Evolutionary conservation across 352 stramenopile genomes (phyloP).

Genomic region (Aphanomyces stellatus): DNA sequence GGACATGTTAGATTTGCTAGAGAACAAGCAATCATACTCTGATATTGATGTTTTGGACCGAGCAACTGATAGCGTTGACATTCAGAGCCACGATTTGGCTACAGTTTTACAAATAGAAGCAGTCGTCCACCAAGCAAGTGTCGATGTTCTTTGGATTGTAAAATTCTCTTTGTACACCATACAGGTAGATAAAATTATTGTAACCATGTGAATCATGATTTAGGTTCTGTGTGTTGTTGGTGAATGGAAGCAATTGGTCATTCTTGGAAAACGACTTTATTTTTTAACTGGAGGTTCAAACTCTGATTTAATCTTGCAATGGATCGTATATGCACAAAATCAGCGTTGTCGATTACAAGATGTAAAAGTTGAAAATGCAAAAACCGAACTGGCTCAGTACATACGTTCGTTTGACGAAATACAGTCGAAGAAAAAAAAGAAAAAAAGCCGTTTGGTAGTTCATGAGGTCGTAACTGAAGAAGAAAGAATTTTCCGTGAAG

Average conservation of each 20-base stretch:
- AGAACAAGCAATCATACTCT: neutral
- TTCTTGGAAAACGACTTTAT: conserved; percentile 7
- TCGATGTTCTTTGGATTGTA: neutral
- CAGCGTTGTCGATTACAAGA: conserved; percentile 42
- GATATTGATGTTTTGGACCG: neutral
- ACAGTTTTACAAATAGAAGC: too few species aligned
- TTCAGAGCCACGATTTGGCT: neutral
- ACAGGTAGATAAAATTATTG: conserved; percentile 2
- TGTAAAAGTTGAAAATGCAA: conserved; percentile 23
- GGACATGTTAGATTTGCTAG: conserved; percentile 5
- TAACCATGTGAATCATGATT: neutral
- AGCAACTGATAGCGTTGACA: neutral
- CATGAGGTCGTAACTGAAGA: conserved; percentile 53
- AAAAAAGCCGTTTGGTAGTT: conserved; percentile 65
- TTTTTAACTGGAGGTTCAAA: neutral
- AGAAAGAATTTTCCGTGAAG: conserved; percentile 45
- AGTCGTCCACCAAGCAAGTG: neutral
- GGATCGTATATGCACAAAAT: conserved; percentile 53
- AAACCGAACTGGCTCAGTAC: conserved; percentile 29
- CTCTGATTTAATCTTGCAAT: conserved; percentile 42
- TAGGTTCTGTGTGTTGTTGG: conserved; percentile 4
- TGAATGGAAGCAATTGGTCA: conserved; percentile 13
- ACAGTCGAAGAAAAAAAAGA: conserved; percentile 77
- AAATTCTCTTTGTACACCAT: neutral
- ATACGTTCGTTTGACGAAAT: conserved; percentile 43